Percentiles rank a stretch among this genome's conserved stretches.
Conservation (phyloP, 495 filamentous ascomycete species). For the Amniculicola lignicola region DNA sequence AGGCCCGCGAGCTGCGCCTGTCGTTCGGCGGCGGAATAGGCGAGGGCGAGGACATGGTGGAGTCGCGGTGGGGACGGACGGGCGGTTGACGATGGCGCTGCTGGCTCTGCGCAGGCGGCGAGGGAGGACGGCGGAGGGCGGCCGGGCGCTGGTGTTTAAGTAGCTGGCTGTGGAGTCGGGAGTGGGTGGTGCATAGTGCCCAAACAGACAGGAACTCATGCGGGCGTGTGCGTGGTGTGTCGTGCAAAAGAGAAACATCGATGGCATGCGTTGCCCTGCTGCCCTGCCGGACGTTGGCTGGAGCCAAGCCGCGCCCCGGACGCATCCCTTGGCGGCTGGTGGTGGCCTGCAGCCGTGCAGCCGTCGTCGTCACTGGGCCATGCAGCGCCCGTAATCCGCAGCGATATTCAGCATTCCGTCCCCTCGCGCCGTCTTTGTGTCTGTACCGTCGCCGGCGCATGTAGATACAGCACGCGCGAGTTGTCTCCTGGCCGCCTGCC, state of each 20-base stretch:
- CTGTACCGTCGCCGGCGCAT: too few relatives aligned
- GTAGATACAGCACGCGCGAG: too few relatives aligned
- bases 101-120: neutral
- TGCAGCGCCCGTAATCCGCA: too few relatives aligned
- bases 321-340: too few relatives aligned
- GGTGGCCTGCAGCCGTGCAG: too few relatives aligned
- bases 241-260: slow-evolving; percentile 25
- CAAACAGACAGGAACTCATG: neutral
- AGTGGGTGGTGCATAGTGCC: slow-evolving; percentile 22
- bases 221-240: slow-evolving; percentile 7
- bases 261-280: slow-evolving; percentile 16
- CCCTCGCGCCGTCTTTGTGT: too few relatives aligned
- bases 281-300: too few relatives aligned
- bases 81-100: neutral
- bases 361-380: too few relatives aligned
- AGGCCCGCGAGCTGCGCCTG: slow-evolving; percentile 28
- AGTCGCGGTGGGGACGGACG: slow-evolving; percentile 2
- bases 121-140: neutral
- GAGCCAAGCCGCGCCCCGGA: too few relatives aligned
- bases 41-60: slow-evolving; percentile 26
- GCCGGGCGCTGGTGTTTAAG: slow-evolving; percentile 5
- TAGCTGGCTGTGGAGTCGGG: slow-evolving; percentile 2
- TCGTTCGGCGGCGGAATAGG: slow-evolving; percentile 29
- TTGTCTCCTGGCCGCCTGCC: neutral
- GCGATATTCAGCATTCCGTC: too few relatives aligned